Evolutionary conservation across 2,329 filamentous ascomycete species (phyloP), one percentile per base, ranked within the genome.

Genomic region (Helotiales sp.): DNA sequence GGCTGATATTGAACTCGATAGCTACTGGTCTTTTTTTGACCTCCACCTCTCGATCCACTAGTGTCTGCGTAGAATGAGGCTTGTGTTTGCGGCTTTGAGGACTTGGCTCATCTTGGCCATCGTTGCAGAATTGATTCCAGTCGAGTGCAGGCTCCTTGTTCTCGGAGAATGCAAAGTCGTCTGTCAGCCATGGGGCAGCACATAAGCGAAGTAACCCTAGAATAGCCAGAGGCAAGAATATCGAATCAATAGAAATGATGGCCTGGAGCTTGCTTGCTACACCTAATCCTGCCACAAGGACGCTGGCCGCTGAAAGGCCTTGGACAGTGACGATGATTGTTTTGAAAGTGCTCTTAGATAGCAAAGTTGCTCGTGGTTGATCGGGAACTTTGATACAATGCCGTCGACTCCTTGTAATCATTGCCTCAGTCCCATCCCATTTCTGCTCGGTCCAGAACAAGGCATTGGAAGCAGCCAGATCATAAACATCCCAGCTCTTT

Each of bases 361-460:
- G n/a, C 2, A 63, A n/a, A 2, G n/a, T 25, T 2, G 49, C 29
- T 12, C 31, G 51, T 13, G 46, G 5, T 7, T 29, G 17, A 24
- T 44, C 13, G 2, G 58, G 52, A 5, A 22, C 15, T 31, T 52
- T 31, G 15, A 58, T 64, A 31, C 61, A 64, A 29, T 62, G 55
- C 5, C 49, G 46, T 1, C 50, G 38, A 30, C 54, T 63, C 3
- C 29, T 58, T 5, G 31, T n/a, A n/a, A 70, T 60, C 66, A 71
- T 70, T 1, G 58, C 60, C 54, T 75, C 70, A 5, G 65, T 67
- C 2, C 72, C 73, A 55, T 74, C 64, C 73, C 73, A 75, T 1
- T 71, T 67, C 1, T 63, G 52, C 2, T 48, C 49, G 0, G 70
- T 73, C 73, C 73, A 75, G 58, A 75, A 73, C 4, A 71, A 50